Evolutionary conservation across 805 yeast genomes (phyloP).

Genomic region (Candida adriatica): DNA sequence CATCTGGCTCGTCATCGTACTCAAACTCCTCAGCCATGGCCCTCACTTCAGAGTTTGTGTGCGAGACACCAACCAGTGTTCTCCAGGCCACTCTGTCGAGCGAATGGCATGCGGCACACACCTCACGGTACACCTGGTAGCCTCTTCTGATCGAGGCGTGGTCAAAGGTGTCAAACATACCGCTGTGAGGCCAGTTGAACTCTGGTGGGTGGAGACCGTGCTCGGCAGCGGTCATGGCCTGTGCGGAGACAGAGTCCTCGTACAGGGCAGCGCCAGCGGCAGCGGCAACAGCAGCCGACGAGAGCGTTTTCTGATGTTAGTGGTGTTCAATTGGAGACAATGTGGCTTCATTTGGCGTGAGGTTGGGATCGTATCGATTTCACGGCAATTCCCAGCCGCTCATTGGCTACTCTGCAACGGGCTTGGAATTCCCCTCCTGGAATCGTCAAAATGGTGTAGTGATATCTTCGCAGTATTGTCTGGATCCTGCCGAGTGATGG

Average conservation of each 20-base stretch:
- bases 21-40: constrained; percentile 94
- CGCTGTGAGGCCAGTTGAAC: constrained; percentile 90
- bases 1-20: constrained; percentile 98
- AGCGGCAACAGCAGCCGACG: constrained; percentile 59
- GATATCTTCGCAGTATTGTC: too few species aligned
- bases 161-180: constrained; percentile 86
- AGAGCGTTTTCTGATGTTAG: too few species aligned
- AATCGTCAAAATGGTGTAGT: too few species aligned
- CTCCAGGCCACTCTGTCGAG: constrained; percentile 98
- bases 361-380: too few species aligned
- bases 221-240: constrained; percentile 98
- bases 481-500: too few species aligned
- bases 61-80: constrained; percentile 94
- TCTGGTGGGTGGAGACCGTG: constrained; percentile 97
- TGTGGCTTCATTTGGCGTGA: too few species aligned
- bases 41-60: constrained; percentile 82
- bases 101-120: constrained; percentile 98
- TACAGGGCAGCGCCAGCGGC: constrained; percentile 73
- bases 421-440: too few species aligned
- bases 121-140: constrained; percentile 97
- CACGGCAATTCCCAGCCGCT: too few species aligned
- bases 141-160: constrained; percentile 98
- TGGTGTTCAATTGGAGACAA: too few species aligned
- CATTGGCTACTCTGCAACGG: too few species aligned
- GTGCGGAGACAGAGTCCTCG: constrained; percentile 80